Evolutionary conservation across 2,329 filamentous ascomycete genomes (phyloP).

Genomic region (Pseudodiploospora longispora): DNA sequence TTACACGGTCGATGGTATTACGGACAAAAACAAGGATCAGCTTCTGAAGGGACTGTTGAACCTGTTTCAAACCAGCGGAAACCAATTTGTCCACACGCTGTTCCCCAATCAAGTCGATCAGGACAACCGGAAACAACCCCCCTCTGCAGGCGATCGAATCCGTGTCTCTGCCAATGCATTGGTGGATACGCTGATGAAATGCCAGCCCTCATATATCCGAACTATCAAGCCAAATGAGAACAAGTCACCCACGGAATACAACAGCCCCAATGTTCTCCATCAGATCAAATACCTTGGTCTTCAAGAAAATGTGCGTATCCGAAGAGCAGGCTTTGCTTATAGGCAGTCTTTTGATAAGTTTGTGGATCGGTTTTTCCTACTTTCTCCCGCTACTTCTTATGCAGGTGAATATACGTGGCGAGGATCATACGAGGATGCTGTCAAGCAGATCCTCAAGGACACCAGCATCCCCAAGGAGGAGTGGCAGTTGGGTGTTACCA

Average conservation of each 20-base stretch:
- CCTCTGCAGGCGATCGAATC: conserved; percentile 94
- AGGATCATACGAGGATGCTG: conserved; percentile 77
- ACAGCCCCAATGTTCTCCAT: conserved; percentile 84
- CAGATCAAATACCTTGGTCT: conserved; percentile 98
- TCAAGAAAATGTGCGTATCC: conserved; percentile 98
- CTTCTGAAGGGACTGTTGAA: conserved; percentile 88
- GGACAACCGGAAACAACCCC: conserved; percentile 88
- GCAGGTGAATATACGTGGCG: conserved; percentile 96
- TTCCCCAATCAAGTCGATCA: conserved; percentile 93
- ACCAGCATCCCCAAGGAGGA: conserved; percentile 93
- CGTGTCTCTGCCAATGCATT: conserved; percentile 90
- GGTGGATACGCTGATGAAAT: conserved; percentile 93
- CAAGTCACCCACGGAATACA: conserved; percentile 91
- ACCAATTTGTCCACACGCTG: conserved; percentile 75
- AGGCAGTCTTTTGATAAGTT: conserved; percentile 98
- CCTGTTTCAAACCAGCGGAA: conserved; percentile 74
- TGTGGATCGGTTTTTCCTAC: conserved; percentile 89
- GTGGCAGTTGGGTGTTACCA: conserved; percentile 93
- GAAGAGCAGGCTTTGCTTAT: conserved; percentile 92
- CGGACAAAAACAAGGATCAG: conserved; percentile 99
- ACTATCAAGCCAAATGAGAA: conserved; percentile 99
- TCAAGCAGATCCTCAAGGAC: conserved; percentile 89
- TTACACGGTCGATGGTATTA: conserved; percentile 93
- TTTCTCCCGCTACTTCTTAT: conserved; percentile 91
- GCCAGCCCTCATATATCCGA: conserved; percentile 93